phyloP scores from a whole-genome alignment of 805 yeast genomes.

The Metschnikowia hibisci region DNA sequence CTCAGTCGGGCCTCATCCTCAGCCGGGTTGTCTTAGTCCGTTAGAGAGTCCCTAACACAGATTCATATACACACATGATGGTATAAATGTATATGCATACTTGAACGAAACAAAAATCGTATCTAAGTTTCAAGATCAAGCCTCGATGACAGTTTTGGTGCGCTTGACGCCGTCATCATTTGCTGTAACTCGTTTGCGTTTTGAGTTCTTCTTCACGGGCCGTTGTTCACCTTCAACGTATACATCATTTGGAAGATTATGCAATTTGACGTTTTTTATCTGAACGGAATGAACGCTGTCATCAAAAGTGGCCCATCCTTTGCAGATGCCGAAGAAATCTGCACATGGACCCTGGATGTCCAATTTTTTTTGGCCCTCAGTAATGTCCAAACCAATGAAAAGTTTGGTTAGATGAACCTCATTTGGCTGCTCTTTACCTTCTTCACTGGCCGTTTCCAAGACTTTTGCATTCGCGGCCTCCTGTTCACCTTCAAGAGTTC shows the following conservation, averaged over 20 bases:
- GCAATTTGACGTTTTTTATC: slow-evolving; percentile 68
- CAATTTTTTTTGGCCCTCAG: slow-evolving; percentile 57
- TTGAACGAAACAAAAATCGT: background rate
- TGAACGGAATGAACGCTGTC: slow-evolving; percentile 53
- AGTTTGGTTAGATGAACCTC: slow-evolving; percentile 63
- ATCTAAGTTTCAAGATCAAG: background rate
- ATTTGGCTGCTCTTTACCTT: slow-evolving; percentile 14
- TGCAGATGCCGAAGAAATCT: slow-evolving; percentile 80
- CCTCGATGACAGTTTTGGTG: slow-evolving; percentile 17
- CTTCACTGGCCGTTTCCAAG: background rate
- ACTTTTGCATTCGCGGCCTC: slow-evolving; percentile 21
- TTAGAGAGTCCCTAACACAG: too few relatives aligned
- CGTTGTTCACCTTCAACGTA: slow-evolving; percentile 71
- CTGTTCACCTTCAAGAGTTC: slow-evolving; percentile 54
- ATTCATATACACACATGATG: too few relatives aligned
- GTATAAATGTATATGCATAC: background rate
- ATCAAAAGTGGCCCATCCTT: slow-evolving; percentile 65
- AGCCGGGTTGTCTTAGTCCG: too few relatives aligned
- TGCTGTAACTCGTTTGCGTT: slow-evolving; percentile 29
- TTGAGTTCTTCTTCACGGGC: slow-evolving; percentile 53
- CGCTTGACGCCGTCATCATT: slow-evolving; percentile 18
- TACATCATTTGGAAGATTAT: slow-evolving; percentile 82
- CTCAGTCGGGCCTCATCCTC: too few relatives aligned
- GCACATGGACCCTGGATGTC: slow-evolving; percentile 88
- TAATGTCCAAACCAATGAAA: slow-evolving; percentile 71